Percentiles rank a stretch among this genome's conserved stretches.
Evolutionary conservation across 2,329 filamentous ascomycete species (phyloP).

Genomic region (Fusarium armeniacum): DNA sequence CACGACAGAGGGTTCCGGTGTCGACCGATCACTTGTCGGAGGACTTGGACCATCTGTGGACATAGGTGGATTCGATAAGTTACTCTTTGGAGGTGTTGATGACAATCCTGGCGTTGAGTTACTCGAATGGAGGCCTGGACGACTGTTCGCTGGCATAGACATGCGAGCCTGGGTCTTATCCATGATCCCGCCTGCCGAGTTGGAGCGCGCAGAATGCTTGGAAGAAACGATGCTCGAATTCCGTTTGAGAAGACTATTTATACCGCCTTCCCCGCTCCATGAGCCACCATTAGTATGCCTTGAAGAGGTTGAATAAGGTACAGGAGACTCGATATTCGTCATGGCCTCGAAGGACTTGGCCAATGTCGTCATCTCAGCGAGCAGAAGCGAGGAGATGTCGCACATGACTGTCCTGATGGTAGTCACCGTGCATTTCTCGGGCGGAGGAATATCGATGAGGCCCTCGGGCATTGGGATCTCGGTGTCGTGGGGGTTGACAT

Average conservation of each 20-base stretch:
- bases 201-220: constrained; percentile 63
- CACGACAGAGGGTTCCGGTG: constrained; percentile 58
- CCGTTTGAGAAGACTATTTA: constrained; percentile 60
- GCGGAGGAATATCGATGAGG: constrained; percentile 78
- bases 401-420: constrained; percentile 87
- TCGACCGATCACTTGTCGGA: constrained; percentile 55
- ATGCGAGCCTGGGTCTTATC: constrained; percentile 78
- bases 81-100: constrained; percentile 65
- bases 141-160: constrained; percentile 80
- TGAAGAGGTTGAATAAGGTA: constrained; percentile 59
- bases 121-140: constrained; percentile 58
- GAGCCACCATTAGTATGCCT: constrained; percentile 59
- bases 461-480: constrained; percentile 73
- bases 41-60: constrained; percentile 63
- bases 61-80: constrained; percentile 63
- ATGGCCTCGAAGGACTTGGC: constrained; percentile 80
- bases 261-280: constrained; percentile 57
- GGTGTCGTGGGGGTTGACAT: constrained; percentile 63
- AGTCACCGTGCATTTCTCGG: constrained; percentile 77
- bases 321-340: constrained; percentile 83
- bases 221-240: constrained; percentile 67
- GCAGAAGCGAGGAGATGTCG: constrained; percentile 78
- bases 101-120: constrained; percentile 64
- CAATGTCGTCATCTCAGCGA: constrained; percentile 81
- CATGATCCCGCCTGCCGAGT: constrained; percentile 64